Base-by-base conservation (phyloP, 2,329 filamentous ascomycete genomes). In the Dactylella cylindrospora region DNA sequence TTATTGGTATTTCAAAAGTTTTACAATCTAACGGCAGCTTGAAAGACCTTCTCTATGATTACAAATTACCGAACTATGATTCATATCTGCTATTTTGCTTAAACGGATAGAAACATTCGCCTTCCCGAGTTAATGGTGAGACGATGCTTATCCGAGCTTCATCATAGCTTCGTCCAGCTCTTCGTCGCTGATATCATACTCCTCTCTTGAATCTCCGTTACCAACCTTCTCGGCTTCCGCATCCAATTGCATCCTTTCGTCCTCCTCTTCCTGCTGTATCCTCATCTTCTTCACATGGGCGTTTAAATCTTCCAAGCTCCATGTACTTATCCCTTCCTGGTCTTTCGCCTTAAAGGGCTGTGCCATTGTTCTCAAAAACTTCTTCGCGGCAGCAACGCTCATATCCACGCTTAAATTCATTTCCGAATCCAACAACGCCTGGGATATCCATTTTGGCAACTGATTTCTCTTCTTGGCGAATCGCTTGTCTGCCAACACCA, bases 391-490 rank as follows among this genome's bases (percentile, higher is more conserved):
- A 52, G 88, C 88, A 13, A 95, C 86, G 0, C 91, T 89, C 84
- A 97, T 95, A 70, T 98, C 93, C 0, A 93, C 95, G 70, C 88
- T 95, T 62, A 98, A 78, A 68, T 95, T 96, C 8, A 85, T 84
- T 67, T 95, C 90, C 17, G 85, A 84, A 43, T 95, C 90, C 25
- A 87, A 77, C 61, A 98, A 79, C 2, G 86, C 90, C 71, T 94
- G 86, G 65, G 85, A 87, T 70, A 98, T 98, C 93, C 93, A 98
- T 72, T 95, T 95, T 8, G 93, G 93, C 22, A 98, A 78, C 74
- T 98, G 94, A 2, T 74, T 79, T 29, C 90, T 80, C 75, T 97
- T 97, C 76, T 93, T 94, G 71, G 89, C 85, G 73, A 96, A 98
- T 13, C 93, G 83, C 33, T 88, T 84, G 72, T 98, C 93, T 1